Base-by-base conservation (phyloP, 331 rosid species). In the Pyracantha coccinea region DNA sequence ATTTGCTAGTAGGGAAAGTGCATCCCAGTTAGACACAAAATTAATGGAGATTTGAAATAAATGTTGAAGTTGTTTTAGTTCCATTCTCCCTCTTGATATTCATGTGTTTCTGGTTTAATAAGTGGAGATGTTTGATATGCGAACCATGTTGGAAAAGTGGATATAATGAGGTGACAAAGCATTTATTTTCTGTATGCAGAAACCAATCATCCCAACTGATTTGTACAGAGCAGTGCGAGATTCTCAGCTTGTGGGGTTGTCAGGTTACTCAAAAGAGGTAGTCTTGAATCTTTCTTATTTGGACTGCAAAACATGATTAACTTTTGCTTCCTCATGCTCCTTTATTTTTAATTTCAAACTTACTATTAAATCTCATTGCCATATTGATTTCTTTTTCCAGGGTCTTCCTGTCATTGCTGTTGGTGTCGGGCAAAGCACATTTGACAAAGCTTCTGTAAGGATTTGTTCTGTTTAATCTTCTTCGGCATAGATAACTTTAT, bases 251-350 rank as follows among this genome's bases (percentile, higher is more conserved):
- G 38, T 87, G 65, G 99, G 99, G 68, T 60, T 94, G 84, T 87
- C 96, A 78, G 97, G 99, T 77, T 94, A 88, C 93, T 79, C 99
- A 25, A 92, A 85, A 61, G 96, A 94, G 99, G 99, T 94, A 86
- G 31, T 71, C 63, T 27, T 32, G 33, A 57, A 23, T 54, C 4
- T 28, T 58, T 72, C 19, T 23, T 72, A 9, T 35, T 72, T 23
- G 3, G 35, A 28, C 66, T 35, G 76, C 19, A 58, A 57, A 20
- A 32, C 32, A n/a, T 71, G n/a, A 32, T 55, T 71, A n/a, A 16
- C 44, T 16, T 31, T 72, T 44, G 55, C 35, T 72, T 2, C 9
- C 23, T 71, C 21, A 10, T 35, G 13, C 25, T 23, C 17, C 55
- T 38, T 35, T 16, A 24, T 31, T 41, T 54, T 38, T 27, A 24